Evolutionary conservation across 1,139 yeast genomes (phyloP), one percentile per base, ranked within the genome.

Genomic region (Neolecta irregularis): DNA sequence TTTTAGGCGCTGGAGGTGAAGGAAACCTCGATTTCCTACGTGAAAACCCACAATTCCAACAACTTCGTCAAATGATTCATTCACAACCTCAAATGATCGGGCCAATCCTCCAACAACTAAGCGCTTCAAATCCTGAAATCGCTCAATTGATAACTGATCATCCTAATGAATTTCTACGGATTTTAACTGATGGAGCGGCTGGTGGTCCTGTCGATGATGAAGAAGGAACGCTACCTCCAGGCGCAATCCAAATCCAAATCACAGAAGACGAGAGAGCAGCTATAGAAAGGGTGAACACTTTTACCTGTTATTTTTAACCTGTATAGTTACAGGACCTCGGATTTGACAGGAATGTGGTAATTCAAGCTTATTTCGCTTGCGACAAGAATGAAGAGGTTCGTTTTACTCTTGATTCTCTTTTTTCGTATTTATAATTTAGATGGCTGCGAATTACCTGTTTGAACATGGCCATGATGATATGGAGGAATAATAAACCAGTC

Each of bases 291-390:
- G 44, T 41, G 38, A 20, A 37, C 34, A 9, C n/a, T 13, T 12
- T 30, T 30, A 12, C 8, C 13, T 16, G 24, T 15, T 17, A 8
- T 12, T 8, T 11, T 16, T 6, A 23, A 19, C 11, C 13, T 9
- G 6, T n/a, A 23, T 21, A 41, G 40, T 65, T 88, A 46, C 76
- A 92, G 54, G 96, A 78, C 53, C 67, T 88, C 46, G 99, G 99
- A 0, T 88, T 88, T 52, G 93, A 80, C 46, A 70, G 93, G 48
- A 68, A 74, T 49, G 62, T 78, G 44, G 98, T 79, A 34, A 72
- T 85, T 43, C 95, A 85, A 61, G 93, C 92, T 24, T 91, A 81
- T 60, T 75, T 91, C 67, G 98, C 96, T 32, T 88, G 98, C 57
- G 98, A 91, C 53, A 88, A 85, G 62, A 83, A 88, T 58, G 98